Conservation (phyloP, 495 filamentous ascomycete species). For the Apiosordaria backusii region DNA sequence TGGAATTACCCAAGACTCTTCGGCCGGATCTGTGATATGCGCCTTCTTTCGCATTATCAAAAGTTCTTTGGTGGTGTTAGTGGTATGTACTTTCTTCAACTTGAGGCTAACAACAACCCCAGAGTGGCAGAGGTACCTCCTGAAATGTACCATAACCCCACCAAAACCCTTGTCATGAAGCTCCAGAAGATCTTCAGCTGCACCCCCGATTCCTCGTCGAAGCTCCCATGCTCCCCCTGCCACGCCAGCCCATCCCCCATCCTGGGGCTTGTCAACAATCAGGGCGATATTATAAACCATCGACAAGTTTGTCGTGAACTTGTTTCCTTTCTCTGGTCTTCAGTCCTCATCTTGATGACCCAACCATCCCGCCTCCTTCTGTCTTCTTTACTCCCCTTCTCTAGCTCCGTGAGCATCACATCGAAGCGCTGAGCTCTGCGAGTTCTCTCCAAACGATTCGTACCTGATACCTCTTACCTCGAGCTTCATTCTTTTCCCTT, state of each 20-base stretch:
- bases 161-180: slow-evolving; percentile 15
- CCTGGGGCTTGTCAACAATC: neutral
- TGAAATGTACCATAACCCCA: slow-evolving; percentile 11
- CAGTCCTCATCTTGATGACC: slow-evolving; percentile 45
- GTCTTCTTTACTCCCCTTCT: slow-evolving; percentile 12
- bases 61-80: neutral
- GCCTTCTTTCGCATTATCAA: neutral
- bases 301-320: slow-evolving; percentile 9
- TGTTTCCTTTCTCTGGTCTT: slow-evolving; percentile 30
- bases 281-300: slow-evolving; percentile 25
- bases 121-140: slow-evolving; percentile 7
- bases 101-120: slow-evolving; percentile 2
- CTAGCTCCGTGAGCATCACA: slow-evolving; percentile 28
- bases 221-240: slow-evolving; percentile 13
- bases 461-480: slow-evolving; percentile 19
- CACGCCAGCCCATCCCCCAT: slow-evolving; percentile 11
- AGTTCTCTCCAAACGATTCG: slow-evolving; percentile 43
- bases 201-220: slow-evolving; percentile 9
- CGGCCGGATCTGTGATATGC: neutral
- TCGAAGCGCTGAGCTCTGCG: slow-evolving; percentile 49
- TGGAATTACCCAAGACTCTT: neutral
- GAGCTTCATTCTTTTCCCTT: slow-evolving; percentile 9
- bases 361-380: slow-evolving; percentile 11
- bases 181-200: slow-evolving; percentile 19
- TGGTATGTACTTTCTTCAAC: neutral